A percentile compares a stretch with the other conserved stretches of the same genome.
phyloP scores from a whole-genome alignment of 768 basidiomycete genomes.

The Suillus variegatus region DNA sequence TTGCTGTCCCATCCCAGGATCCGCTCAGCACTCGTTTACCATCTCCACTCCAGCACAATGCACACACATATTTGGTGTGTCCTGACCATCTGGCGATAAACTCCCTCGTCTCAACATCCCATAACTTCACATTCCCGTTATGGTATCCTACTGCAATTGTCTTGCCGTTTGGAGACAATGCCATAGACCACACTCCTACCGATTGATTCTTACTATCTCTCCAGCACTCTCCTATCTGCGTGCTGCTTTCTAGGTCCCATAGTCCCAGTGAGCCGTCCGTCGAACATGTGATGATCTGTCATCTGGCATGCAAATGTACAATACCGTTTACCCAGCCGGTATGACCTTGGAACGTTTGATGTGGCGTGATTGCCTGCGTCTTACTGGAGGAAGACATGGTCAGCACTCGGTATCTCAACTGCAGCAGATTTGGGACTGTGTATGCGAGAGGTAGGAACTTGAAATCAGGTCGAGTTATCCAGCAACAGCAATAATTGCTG shows the following conservation, averaged over 20 bases:
- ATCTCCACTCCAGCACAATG: too few relatives aligned
- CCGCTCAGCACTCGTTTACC: too few relatives aligned
- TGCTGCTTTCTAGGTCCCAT: not conserved
- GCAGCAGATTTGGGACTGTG: not conserved
- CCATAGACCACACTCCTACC: not conserved
- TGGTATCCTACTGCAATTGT: not conserved
- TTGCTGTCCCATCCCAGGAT: too few relatives aligned
- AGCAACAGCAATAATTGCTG: not conserved
- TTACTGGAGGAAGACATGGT: not conserved
- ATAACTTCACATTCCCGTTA: too few relatives aligned
- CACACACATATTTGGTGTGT: too few relatives aligned
- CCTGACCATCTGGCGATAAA: too few relatives aligned
- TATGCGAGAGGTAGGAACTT: not conserved
- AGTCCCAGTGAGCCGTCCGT: not conserved
- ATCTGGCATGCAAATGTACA: not conserved
- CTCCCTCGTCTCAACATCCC: too few relatives aligned
- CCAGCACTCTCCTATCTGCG: not conserved
- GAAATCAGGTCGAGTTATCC: not conserved
- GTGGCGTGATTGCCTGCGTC: not conserved
- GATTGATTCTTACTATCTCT: too few relatives aligned
- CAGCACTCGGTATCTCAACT: not conserved
- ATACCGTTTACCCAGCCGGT: not conserved
- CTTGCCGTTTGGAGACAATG: not conserved
- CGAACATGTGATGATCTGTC: not conserved
- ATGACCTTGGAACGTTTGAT: not conserved